A percentile compares a stretch with the other conserved stretches of the same genome.
phyloP scores from a whole-genome alignment of 2,329 filamentous ascomycete genomes.

The Fusarium mexicanum region DNA sequence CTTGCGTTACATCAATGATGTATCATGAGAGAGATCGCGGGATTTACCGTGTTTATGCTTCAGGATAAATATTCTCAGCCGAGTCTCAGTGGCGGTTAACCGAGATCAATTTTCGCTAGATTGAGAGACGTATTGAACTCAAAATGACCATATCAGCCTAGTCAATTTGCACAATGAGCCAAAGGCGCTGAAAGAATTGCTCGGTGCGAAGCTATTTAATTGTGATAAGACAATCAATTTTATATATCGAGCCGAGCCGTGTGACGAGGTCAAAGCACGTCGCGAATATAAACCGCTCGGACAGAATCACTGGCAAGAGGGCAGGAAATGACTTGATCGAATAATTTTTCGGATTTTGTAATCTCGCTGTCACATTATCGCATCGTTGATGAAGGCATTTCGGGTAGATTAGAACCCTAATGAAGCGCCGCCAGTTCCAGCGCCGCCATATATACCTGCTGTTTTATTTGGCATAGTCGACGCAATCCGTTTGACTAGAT shows the following conservation, averaged over 20 bases:
- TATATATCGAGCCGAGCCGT: background rate
- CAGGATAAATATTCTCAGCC: background rate
- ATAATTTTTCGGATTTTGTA: background rate
- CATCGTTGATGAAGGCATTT: background rate
- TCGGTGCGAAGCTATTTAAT: background rate
- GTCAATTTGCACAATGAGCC: background rate
- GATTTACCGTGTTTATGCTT: background rate
- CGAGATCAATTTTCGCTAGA: conserved; percentile 10
- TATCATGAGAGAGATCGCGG: background rate
- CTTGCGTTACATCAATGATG: background rate
- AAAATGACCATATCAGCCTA: background rate
- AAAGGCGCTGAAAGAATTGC: background rate
- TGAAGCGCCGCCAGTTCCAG: background rate
- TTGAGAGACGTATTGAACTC: background rate
- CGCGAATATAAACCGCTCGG: background rate
- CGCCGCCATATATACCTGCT: background rate
- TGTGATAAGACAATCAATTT: conserved; percentile 1
- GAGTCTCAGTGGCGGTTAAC: background rate
- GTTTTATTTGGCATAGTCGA: background rate
- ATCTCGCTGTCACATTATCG: background rate
- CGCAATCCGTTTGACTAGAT: conserved; percentile 20
- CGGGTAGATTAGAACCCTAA: background rate
- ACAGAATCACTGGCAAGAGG: background rate
- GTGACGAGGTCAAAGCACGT: background rate
- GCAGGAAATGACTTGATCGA: background rate